Percentiles rank a stretch among this genome's conserved stretches.
Conservation (phyloP, 495 filamentous ascomycete genomes). For the Annulohypoxylon nitens region DNA sequence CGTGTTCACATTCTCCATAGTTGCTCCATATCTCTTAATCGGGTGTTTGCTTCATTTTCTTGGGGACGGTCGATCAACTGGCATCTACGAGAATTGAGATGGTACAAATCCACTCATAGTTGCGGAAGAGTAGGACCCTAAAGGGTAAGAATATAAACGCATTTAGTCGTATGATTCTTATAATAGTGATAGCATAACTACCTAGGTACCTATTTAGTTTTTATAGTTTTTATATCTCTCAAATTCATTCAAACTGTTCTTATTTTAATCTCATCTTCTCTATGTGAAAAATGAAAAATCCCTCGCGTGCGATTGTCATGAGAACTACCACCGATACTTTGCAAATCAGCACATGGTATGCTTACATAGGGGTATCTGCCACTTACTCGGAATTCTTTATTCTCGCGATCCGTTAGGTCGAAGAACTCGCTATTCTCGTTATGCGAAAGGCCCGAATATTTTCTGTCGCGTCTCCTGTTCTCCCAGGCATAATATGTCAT, state of each 20-base stretch:
- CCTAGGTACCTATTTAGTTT: not conserved
- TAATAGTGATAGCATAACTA: not conserved
- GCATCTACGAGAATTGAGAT: no score
- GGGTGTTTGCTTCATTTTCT: not conserved
- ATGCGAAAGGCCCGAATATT: conserved; percentile 57
- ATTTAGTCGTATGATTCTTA: not conserved
- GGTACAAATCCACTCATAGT: no score
- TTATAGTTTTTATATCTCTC: not conserved
- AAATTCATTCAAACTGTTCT: not conserved
- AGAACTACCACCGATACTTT: conserved; percentile 29
- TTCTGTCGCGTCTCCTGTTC: conserved; percentile 67
- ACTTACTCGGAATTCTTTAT: conserved; percentile 60
- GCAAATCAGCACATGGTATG: conserved; percentile 10
- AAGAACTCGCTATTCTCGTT: conserved; percentile 60
- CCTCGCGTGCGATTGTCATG: not conserved
- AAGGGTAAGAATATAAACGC: not conserved
- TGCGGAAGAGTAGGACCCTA: not conserved
- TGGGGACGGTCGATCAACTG: no score
- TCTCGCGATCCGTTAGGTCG: conserved; percentile 70
- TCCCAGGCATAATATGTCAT: conserved; percentile 53
- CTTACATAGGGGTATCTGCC: not conserved
- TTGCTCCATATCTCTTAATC: not conserved
- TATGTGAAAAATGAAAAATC: not conserved
- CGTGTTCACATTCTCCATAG: not conserved
- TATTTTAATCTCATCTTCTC: not conserved